Evolutionary conservation across 1,139 yeast genomes (phyloP), one percentile per base, ranked within the genome.

Genomic region (Sugiyamaella neomexicana): DNA sequence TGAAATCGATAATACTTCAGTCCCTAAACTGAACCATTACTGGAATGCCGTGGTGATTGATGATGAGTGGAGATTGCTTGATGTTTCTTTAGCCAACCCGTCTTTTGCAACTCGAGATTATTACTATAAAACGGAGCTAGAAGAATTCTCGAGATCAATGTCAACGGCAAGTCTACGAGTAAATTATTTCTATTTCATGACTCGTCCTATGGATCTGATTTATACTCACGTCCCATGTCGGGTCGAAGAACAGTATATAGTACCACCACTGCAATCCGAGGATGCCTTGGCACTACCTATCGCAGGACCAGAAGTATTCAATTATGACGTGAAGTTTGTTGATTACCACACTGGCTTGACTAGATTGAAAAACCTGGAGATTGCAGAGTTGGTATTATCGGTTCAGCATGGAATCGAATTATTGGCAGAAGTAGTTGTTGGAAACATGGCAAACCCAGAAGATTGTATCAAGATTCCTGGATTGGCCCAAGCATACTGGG

Each of bases 211-310:
- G 56, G 80, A 83, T 58, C 68, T 89, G 49, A 80, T 93, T 15
- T 86, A 86, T 57, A 87, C 97, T 0, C 99, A 93, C 69, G 83
- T 89, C 42, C 98, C 99, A 8, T 78, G 83, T 16, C 81, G 83
- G 54, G 82, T 82, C 50, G 85, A 81, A 56, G 85, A 88, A 59
- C 98, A 93, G 69, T 96, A 88, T 71, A 82, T 91, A 13, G 79
- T 82, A 32, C 97, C 97, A 8, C 89, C 95, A 2, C 73, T 93
- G 57, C 90, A 88, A 59, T 86, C 88, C 46, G 79, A 82, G 59
- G 82, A 86, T 40, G 93, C 95, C 15, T 78, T 89, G 59, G 82
- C 90, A 49, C 74, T 91, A 51, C 99, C 98, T 0, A 78, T 95
- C 45, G 82, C 87, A 13, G 89, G 89, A 65, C 93, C 96, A 1